Evolutionary conservation across 2,329 filamentous ascomycete species (phyloP).

Genomic region (Furcasterigmium furcatum): DNA sequence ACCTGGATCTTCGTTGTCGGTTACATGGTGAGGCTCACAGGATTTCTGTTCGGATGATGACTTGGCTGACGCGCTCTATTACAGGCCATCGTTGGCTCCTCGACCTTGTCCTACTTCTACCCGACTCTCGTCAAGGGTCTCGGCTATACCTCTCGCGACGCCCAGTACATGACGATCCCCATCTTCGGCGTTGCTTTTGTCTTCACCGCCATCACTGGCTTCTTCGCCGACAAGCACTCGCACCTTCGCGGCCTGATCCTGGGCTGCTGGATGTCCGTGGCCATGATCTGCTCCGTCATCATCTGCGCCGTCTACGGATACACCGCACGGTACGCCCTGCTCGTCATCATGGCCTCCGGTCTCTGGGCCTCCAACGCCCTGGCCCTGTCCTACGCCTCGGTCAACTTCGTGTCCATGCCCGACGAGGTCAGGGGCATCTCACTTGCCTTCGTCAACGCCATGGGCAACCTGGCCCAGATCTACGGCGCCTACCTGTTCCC

Average conservation of each 20-base stretch:
- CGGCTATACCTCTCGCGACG: slow-evolving; percentile 22
- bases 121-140: slow-evolving; percentile 26
- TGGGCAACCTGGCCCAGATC: slow-evolving; percentile 53
- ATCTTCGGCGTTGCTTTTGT: slow-evolving; percentile 53
- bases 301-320: slow-evolving; percentile 47
- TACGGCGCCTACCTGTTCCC: slow-evolving; percentile 54
- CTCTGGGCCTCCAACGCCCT: slow-evolving; percentile 52
- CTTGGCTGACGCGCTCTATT: too few species aligned
- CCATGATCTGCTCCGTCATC: slow-evolving; percentile 32
- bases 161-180: slow-evolving; percentile 39
- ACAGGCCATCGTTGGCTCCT: slow-evolving; percentile 25
- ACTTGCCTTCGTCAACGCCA: slow-evolving; percentile 48
- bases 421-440: slow-evolving; percentile 42
- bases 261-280: slow-evolving; percentile 39
- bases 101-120: slow-evolving; percentile 27
- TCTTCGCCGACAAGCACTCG: slow-evolving; percentile 41
- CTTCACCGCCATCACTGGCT: slow-evolving; percentile 41
- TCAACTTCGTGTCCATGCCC: slow-evolving; percentile 45
- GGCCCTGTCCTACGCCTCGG: slow-evolving; percentile 46
- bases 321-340: slow-evolving; percentile 47
- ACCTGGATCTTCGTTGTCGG: slow-evolving; percentile 35
- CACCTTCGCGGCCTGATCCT: slow-evolving; percentile 44
- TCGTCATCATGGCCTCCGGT: slow-evolving; percentile 53
- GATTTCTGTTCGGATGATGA: too few species aligned
- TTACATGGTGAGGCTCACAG: slow-evolving; percentile 33